Conservation (phyloP, 495 filamentous ascomycete species). For the Trichoderma orchidacearum region DNA sequence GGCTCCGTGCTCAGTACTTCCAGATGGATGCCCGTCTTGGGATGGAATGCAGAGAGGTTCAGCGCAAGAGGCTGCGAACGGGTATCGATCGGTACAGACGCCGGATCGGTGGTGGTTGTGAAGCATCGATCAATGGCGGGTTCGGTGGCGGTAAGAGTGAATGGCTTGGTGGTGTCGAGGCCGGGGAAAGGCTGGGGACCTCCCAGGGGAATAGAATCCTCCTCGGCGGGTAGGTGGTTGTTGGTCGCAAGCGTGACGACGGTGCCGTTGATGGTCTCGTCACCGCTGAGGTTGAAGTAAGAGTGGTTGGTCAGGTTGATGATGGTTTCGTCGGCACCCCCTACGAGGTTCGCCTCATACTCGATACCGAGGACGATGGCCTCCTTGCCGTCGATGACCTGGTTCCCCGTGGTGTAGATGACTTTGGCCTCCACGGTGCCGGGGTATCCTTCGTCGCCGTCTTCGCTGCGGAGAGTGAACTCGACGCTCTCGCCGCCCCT, state of each 20-base stretch:
- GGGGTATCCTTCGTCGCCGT: constrained; percentile 79
- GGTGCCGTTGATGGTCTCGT: constrained; percentile 46
- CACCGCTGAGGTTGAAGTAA: constrained; percentile 80
- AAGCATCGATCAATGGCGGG: constrained; percentile 88
- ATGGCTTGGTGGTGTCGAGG: constrained; percentile 48
- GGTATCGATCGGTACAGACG: constrained; percentile 60
- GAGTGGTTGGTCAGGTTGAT: constrained; percentile 92
- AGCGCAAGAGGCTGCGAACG: constrained; percentile 46
- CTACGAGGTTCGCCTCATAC: constrained; percentile 74
- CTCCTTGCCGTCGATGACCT: constrained; percentile 44
- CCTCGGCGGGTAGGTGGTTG: constrained; percentile 61
- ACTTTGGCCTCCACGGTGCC: constrained; percentile 68
- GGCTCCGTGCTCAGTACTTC: constrained; percentile 84
- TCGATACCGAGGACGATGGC: constrained; percentile 62
- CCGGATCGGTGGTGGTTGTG: constrained; percentile 50
- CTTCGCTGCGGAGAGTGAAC: constrained; percentile 57
- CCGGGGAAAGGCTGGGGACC: constrained; percentile 41
- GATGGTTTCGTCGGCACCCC: constrained; percentile 69
- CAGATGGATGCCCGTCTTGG: constrained; percentile 58
- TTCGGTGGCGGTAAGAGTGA: constrained; percentile 50
- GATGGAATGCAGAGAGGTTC: constrained; percentile 56
- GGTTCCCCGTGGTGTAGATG: constrained; percentile 62
- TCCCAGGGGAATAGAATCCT: constrained; percentile 51
- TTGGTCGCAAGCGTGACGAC: constrained; percentile 55
- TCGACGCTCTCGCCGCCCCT: constrained; percentile 62